These are phyloP conservation scores for Amphichorda felina DNA, from an alignment of 2,329 filamentous ascomycete genomes.

Conservation along the genomic window DNA sequence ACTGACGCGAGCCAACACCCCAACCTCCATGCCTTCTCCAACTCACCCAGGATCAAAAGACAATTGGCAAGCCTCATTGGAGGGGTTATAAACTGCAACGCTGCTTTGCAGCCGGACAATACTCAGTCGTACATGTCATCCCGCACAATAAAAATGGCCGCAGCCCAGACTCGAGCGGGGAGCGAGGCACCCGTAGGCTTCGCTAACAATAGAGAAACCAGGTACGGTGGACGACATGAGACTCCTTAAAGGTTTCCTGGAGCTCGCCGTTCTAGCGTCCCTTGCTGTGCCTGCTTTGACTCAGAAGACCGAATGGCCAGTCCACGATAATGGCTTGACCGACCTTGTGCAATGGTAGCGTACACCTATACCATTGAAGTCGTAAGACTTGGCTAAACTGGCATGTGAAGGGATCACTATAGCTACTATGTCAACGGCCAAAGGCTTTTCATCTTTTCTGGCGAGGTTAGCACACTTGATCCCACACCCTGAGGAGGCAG, in stretches of 20 bases:
- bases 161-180: too few species aligned
- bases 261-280: constrained; percentile 1
- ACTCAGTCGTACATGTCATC: neutral
- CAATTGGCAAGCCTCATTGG: neutral
- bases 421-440: constrained; percentile 27
- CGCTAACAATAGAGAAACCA: too few species aligned
- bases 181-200: too few species aligned
- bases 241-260: neutral
- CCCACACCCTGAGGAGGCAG: neutral
- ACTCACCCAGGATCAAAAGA: neutral
- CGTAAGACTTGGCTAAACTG: neutral
- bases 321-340: constrained; percentile 18
- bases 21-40: neutral
- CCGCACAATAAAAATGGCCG: neutral
- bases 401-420: constrained; percentile 23
- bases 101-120: neutral
- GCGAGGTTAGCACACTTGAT: constrained; percentile 16
- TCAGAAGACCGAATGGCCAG: constrained; percentile 9
- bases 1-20: neutral
- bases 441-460: constrained; percentile 28
- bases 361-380: too few species aligned
- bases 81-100: neutral
- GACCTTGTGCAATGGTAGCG: constrained; percentile 19
- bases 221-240: neutral
- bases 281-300: neutral